Conservation (phyloP, 345 rosid species). For the Hibiscus mutabilis region DNA sequence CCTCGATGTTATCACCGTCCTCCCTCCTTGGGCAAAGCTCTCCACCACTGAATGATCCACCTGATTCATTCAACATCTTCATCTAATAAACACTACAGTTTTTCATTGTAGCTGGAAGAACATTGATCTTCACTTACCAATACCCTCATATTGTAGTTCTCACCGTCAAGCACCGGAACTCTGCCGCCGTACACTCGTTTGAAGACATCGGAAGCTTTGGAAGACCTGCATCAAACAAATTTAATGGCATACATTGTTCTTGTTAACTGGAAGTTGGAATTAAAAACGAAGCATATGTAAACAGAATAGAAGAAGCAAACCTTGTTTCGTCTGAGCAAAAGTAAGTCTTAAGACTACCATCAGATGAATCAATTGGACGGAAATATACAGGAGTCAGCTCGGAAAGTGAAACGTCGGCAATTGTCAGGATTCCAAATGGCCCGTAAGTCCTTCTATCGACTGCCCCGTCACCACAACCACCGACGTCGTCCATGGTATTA, state of each 20-base stretch:
- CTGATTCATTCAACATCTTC: slow-evolving; percentile 21
- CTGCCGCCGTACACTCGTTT: slow-evolving; percentile 55
- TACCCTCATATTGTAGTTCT: slow-evolving; percentile 58
- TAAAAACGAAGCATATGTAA: not conserved
- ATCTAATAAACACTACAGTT: not conserved
- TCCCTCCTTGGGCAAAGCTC: slow-evolving; percentile 80
- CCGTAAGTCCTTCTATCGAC: slow-evolving; percentile 52
- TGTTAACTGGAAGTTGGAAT: not conserved
- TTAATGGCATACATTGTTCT: no score
- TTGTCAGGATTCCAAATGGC: slow-evolving; percentile 69
- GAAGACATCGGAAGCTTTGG: slow-evolving; percentile 53
- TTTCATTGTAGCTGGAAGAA: not conserved
- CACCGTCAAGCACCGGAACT: slow-evolving; percentile 62
- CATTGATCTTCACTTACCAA: slow-evolving; percentile 39
- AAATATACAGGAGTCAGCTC: slow-evolving; percentile 77
- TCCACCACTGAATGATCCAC: slow-evolving; percentile 96
- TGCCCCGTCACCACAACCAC: slow-evolving; percentile 42
- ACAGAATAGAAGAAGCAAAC: slow-evolving; percentile 19
- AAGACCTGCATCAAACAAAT: slow-evolving; percentile 37
- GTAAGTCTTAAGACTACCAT: slow-evolving; percentile 32
- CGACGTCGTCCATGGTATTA: slow-evolving; percentile 16
- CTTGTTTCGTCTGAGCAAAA: slow-evolving; percentile 79
- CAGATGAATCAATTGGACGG: slow-evolving; percentile 35
- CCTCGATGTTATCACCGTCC: slow-evolving; percentile 73
- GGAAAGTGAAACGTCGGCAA: slow-evolving; percentile 57